phyloP scores from a whole-genome alignment of 768 basidiomycete species.

The Leccinum arenicola region DNA sequence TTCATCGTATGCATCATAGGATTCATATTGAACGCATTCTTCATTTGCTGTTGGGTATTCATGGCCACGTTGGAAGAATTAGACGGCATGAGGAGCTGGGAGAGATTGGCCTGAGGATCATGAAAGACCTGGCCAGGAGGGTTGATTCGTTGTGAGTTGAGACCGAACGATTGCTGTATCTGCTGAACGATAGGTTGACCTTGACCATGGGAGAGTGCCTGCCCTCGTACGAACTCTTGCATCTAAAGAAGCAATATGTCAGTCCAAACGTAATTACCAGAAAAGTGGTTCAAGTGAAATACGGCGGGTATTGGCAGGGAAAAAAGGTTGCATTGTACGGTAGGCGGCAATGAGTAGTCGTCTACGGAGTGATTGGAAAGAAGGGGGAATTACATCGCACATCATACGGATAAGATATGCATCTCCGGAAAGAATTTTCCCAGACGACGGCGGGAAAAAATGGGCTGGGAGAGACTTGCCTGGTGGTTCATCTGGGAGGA shows the following conservation, averaged over 20 bases:
- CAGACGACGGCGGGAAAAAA: constrained; percentile 16
- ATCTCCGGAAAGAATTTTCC: constrained; percentile 16
- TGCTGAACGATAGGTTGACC: constrained; percentile 37
- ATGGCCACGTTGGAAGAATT: constrained; percentile 41
- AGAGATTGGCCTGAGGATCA: constrained; percentile 31
- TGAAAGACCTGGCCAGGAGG: constrained; percentile 36
- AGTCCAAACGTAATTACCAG: constrained; percentile 20
- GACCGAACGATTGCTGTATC: constrained; percentile 44
- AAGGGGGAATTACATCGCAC: constrained; percentile 20
- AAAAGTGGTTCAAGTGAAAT: constrained; percentile 3
- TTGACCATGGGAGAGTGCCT: constrained; percentile 41
- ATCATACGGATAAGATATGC: constrained; percentile 13
- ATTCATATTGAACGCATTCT: constrained; percentile 29
- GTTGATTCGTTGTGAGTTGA: constrained; percentile 36
- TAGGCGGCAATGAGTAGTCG: constrained; percentile 14
- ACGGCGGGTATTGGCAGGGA: constrained; percentile 6
- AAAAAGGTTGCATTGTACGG: background rate
- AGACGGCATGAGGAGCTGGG: constrained; percentile 32
- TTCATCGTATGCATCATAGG: constrained; percentile 38
- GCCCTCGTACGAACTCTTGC: constrained; percentile 43
- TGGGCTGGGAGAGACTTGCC: constrained; percentile 37
- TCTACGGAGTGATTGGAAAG: constrained; percentile 5
- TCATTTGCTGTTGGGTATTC: constrained; percentile 35
- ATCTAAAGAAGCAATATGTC: constrained; percentile 36
- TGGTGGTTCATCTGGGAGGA: constrained; percentile 42